Conservation (phyloP, 768 basidiomycete species). For the Mycena sanguinolenta region DNA sequence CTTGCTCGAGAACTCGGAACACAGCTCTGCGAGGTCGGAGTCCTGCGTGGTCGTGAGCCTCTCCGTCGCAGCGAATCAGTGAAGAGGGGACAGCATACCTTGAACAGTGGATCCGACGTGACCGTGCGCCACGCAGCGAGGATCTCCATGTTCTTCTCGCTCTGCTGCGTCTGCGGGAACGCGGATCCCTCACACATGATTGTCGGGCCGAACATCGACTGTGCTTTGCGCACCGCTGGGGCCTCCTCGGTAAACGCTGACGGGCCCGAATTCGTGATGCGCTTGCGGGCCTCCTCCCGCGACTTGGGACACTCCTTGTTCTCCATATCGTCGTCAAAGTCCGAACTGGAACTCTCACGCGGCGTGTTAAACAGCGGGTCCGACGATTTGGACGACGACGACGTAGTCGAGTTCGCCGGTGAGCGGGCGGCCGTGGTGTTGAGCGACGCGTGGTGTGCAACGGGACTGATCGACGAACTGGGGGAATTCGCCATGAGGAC, state of each 20-base stretch:
- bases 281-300: slow-evolving; percentile 63
- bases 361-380: slow-evolving; percentile 53
- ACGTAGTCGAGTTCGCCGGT: slow-evolving; percentile 52
- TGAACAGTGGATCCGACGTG: slow-evolving; percentile 80
- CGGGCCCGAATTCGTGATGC: slow-evolving; percentile 66
- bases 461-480: slow-evolving; percentile 64
- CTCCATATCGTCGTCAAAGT: slow-evolving; percentile 42
- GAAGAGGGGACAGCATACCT: slow-evolving; percentile 61
- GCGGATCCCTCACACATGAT: slow-evolving; percentile 77
- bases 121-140: slow-evolving; percentile 85
- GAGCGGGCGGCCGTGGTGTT: slow-evolving; percentile 40
- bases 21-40: slow-evolving; percentile 83
- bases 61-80: slow-evolving; percentile 9
- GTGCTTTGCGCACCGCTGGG: slow-evolving; percentile 56
- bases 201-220: slow-evolving; percentile 61
- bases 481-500: slow-evolving; percentile 48
- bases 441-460: slow-evolving; percentile 59
- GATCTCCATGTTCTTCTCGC: slow-evolving; percentile 82
- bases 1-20: slow-evolving; percentile 83
- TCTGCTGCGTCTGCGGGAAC: slow-evolving; percentile 78
- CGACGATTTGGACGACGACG: slow-evolving; percentile 49
- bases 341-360: slow-evolving; percentile 48
- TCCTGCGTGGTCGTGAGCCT: slow-evolving; percentile 58
- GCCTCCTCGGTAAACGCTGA: slow-evolving; percentile 67
- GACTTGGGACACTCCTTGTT: slow-evolving; percentile 63